Percentiles rank a stretch among this genome's conserved stretches.
These are phyloP conservation scores for Cladosporium sphaerospermum DNA, from an alignment of 2,329 filamentous ascomycete species.

Conservation along the genomic window DNA sequence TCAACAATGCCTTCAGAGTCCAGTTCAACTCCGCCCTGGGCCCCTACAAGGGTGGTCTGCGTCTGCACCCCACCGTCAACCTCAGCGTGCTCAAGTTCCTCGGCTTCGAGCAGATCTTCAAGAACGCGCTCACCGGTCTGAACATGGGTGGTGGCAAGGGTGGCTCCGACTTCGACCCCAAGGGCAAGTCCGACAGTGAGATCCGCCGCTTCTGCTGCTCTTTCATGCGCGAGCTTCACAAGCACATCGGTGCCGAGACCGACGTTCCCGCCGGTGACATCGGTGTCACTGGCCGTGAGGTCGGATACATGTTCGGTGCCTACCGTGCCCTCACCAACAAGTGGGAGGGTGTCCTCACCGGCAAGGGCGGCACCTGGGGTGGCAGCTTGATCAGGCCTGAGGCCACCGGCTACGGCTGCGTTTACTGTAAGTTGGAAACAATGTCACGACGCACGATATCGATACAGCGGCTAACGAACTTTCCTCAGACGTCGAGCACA, in stretches of 20 bases:
- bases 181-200: constrained; percentile 95
- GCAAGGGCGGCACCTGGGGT: constrained; percentile 91
- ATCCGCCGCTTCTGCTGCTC: constrained; percentile 94
- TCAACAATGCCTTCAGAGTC: constrained; percentile 93
- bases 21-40: constrained; percentile 98
- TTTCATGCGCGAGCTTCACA: constrained; percentile 93
- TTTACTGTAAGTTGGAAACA: constrained; percentile 58
- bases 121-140: constrained; percentile 96
- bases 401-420: constrained; percentile 91
- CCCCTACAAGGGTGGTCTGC: constrained; percentile 94
- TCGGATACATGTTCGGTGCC: constrained; percentile 90
- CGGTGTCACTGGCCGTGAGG: constrained; percentile 84
- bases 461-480: constrained; percentile 11
- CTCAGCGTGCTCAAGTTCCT: constrained; percentile 83
- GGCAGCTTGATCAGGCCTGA: constrained; percentile 91
- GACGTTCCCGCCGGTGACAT: constrained; percentile 97
- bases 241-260: constrained; percentile 93
- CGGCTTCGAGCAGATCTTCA: constrained; percentile 99
- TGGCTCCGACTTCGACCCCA: constrained; percentile 97
- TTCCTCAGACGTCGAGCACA: constrained; percentile 69
- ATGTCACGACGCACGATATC: neutral
- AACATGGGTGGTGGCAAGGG: constrained; percentile 96
- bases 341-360: constrained; percentile 94
- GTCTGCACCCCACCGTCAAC: constrained; percentile 87
- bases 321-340: constrained; percentile 84